phyloP scores from a whole-genome alignment of 495 filamentous ascomycete species.

The Emericellopsis terricola region DNA sequence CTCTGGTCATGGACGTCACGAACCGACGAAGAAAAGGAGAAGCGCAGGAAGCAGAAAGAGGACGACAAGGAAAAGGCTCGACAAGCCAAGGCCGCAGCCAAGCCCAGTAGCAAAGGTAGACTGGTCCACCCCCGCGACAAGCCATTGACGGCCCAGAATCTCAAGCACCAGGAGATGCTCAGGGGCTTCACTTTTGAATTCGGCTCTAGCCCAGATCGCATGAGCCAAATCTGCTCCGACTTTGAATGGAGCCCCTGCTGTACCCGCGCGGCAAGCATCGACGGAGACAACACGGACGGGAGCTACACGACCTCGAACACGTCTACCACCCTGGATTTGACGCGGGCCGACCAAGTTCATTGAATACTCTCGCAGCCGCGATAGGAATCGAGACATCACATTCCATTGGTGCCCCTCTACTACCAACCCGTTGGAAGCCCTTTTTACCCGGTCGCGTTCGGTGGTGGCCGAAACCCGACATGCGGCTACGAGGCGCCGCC shows the following conservation, averaged over 20 bases:
- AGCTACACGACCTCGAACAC: neutral
- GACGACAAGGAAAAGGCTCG: slow-evolving; percentile 1
- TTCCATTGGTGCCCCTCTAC: too few relatives aligned
- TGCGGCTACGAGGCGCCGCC: too few relatives aligned
- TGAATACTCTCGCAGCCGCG: too few relatives aligned
- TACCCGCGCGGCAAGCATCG: neutral
- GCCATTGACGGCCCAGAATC: slow-evolving; percentile 6
- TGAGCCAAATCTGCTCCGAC: neutral
- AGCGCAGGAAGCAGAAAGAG: slow-evolving; percentile 1
- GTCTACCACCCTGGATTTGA: too few relatives aligned
- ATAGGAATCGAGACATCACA: too few relatives aligned
- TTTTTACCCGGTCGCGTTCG: too few relatives aligned
- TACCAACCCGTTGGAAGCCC: too few relatives aligned
- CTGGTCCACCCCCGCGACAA: slow-evolving; percentile 3
- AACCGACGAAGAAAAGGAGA: neutral
- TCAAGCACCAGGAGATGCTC: slow-evolving; percentile 9
- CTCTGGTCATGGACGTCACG: too few relatives aligned
- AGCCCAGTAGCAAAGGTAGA: neutral
- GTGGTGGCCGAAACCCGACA: too few relatives aligned
- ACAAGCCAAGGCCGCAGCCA: neutral
- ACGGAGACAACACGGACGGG: neutral
- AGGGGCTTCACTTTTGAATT: slow-evolving; percentile 7
- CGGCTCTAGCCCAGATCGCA: slow-evolving; percentile 4
- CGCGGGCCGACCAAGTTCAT: too few relatives aligned
- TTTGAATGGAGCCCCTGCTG: slow-evolving; percentile 1